Base-by-base conservation (phyloP, 2,329 filamentous ascomycete genomes). In the Cercospora brassicicola region DNA sequence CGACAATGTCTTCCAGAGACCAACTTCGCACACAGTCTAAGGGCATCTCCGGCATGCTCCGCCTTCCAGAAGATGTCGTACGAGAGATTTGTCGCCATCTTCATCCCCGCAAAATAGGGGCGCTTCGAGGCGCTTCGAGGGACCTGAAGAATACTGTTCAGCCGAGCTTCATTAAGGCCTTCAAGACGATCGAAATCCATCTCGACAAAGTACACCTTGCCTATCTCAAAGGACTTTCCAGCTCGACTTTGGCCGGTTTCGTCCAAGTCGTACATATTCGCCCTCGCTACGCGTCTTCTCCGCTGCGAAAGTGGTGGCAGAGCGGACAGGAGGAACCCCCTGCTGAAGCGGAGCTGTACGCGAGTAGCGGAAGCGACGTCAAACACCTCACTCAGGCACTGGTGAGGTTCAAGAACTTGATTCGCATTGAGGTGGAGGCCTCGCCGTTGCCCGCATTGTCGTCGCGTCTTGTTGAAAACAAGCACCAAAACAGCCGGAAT, bases 31-130 rank as follows among this genome's bases (percentile, higher is more conserved):
- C 36, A 39, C 36, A 3, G 13, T 15, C 13, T 39, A 2, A 39
- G 36, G 4, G 36, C 36, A 15, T 39, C 6, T 18, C 48, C 18
- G 48, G 23, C 53, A 56, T 56, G 53, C 23, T 56, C 20, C 23
- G 59, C 20, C 18, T 61, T 45, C 59, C 59, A n/a, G 18, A 23
- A 59, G 63, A 69, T 39, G 18, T 66, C 13, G 20, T 63, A 15
- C 59, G 65, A 11, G 42, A 53, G 10, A 60, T 69, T 28, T 69
- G 67, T 45, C 13, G 2, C 30, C 15, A 20, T 15, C 13, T n/a
- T 30, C 13, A 11, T 4, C 57, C 53, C 6, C 59, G 26, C 28
- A 31, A 31, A n/a, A 28, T 66, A 4, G 51, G 13, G 23, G 61
- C 20, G 18, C 13, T 62, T 33, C 62, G 66, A 11, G 45, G 20